A percentile compares a stretch with the other conserved stretches of the same genome.
phyloP scores from a whole-genome alignment of 2,329 filamentous ascomycete genomes.

The Beauveria australis region DNA sequence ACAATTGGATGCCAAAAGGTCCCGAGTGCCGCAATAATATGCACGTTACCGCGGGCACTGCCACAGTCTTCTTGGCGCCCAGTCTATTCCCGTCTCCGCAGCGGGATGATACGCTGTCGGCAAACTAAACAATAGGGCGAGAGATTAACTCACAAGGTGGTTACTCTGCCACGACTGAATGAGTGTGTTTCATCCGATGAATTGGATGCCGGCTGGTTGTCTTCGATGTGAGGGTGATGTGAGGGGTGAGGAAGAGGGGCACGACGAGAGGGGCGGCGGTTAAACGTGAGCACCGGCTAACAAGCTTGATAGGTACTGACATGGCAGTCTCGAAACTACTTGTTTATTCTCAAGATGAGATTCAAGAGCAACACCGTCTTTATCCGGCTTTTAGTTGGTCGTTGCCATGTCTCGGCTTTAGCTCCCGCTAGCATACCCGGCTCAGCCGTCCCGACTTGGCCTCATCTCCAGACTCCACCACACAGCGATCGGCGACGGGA shows the following conservation, averaged over 20 bases:
- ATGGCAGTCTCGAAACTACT: too few species aligned
- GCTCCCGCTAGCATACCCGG: neutral
- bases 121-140: neutral
- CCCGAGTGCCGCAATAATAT: slow-evolving; percentile 4
- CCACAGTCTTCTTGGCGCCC: slow-evolving; percentile 1
- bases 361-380: neutral
- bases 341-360: neutral
- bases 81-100: neutral
- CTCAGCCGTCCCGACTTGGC: neutral
- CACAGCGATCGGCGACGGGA: neutral
- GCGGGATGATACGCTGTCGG: neutral
- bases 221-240: neutral
- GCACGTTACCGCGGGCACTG: slow-evolving; percentile 1
- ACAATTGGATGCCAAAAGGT: neutral
- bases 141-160: neutral
- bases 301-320: too few species aligned
- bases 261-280: neutral
- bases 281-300: neutral
- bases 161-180: neutral
- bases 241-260: neutral
- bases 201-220: neutral
- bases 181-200: neutral
- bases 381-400: neutral
- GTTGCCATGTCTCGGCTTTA: neutral
- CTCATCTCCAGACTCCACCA: slow-evolving; percentile 3